Evolutionary conservation across 2,329 filamentous ascomycete species (phyloP).

Genomic region (Domatiomyces catenatus): DNA sequence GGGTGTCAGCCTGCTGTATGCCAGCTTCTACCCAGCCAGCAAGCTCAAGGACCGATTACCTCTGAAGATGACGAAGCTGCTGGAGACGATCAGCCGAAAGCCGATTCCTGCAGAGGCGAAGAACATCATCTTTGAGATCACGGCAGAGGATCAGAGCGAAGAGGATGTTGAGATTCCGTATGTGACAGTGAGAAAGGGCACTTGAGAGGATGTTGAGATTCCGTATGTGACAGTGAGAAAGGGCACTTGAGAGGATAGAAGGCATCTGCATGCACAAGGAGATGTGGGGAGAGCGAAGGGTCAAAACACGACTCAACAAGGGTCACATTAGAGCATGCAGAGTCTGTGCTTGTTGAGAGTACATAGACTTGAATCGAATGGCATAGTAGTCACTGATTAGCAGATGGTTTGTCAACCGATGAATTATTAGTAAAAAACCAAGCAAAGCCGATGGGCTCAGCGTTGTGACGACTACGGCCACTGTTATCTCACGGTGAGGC

Average conservation of each 20-base stretch:
- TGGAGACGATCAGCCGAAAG: conserved; percentile 84
- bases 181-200: conserved; percentile 63
- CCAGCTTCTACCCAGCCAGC: conserved; percentile 74
- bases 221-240: conserved; percentile 88
- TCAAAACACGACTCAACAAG: background rate
- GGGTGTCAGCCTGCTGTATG: conserved; percentile 89
- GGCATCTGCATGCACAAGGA: background rate
- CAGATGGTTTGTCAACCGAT: background rate
- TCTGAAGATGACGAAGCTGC: conserved; percentile 75
- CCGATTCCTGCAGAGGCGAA: conserved; percentile 78
- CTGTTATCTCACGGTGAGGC: too few relatives aligned
- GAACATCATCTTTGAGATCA: conserved; percentile 93
- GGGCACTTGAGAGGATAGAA: conserved; percentile 4
- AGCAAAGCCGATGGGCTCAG: too few relatives aligned
- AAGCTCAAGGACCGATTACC: conserved; percentile 67
- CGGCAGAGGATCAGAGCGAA: conserved; percentile 70
- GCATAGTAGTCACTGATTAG: background rate
- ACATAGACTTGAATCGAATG: background rate
- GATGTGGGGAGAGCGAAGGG: background rate
- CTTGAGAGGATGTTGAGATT: conserved; percentile 62
- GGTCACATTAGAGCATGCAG: background rate
- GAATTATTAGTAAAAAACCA: background rate
- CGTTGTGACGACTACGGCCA: too few relatives aligned
- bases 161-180: conserved; percentile 97
- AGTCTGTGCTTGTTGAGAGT: background rate